phyloP scores from a whole-genome alignment of 352 stramenopile species.

The Phytopythium oedochilum region DNA sequence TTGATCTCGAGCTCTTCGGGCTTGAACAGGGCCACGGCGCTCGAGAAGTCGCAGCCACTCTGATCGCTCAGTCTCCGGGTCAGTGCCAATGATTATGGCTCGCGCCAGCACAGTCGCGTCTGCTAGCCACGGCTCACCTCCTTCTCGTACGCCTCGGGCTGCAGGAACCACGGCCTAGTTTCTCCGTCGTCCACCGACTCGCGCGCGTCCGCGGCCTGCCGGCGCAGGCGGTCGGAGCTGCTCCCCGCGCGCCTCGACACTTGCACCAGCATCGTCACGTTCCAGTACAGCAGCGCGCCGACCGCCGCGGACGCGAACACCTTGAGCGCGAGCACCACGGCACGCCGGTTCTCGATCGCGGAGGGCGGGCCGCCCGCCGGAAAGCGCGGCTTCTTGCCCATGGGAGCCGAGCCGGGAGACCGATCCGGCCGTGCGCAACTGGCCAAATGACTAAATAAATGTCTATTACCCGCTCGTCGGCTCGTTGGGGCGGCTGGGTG shows the following conservation, averaged over 20 bases:
- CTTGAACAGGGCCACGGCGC: constrained; percentile 45
- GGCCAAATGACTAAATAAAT: not conserved
- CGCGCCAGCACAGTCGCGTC: too few species aligned
- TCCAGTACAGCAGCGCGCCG: constrained; percentile 46
- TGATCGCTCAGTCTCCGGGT: constrained; percentile 12
- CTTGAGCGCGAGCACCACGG: not conserved
- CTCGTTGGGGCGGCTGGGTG: not conserved
- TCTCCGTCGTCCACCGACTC: constrained; percentile 4
- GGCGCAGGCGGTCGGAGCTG: constrained; percentile 5
- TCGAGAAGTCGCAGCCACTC: constrained; percentile 64
- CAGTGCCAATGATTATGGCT: not conserved
- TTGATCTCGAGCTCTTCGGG: constrained; percentile 61
- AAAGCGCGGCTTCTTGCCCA: constrained; percentile 1
- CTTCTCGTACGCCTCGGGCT: constrained; percentile 36
- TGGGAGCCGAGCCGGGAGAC: not conserved
- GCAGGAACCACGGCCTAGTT: constrained; percentile 43
- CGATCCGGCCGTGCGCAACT: not conserved
- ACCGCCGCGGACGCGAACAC: constrained; percentile 14
- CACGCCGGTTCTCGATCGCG: not conserved
- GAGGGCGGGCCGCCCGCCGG: not conserved
- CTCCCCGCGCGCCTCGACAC: constrained; percentile 12
- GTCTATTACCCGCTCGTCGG: not conserved
- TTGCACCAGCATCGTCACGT: constrained; percentile 38
- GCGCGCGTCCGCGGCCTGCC: not conserved
- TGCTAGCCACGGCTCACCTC: constrained; percentile 22